Conservation (phyloP, 2,329 filamentous ascomycete species). For the Talaromyces sp. region DNA sequence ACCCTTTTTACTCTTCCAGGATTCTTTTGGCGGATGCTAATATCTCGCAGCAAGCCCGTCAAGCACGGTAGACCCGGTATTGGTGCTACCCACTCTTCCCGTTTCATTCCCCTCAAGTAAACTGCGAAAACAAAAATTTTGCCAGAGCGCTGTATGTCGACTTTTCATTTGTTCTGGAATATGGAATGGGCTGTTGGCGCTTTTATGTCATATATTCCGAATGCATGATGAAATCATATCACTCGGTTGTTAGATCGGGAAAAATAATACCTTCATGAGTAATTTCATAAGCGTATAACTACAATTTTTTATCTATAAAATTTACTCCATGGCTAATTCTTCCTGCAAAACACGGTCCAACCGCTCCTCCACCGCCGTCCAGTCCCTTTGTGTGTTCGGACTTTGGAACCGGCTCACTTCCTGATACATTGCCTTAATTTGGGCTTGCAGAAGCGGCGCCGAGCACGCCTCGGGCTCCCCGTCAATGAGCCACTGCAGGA, state of each 20-base stretch:
- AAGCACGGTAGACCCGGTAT: slow-evolving; percentile 99
- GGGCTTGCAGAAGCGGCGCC: slow-evolving; percentile 24
- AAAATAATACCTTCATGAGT: slow-evolving; percentile 23
- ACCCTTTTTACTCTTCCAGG: neutral
- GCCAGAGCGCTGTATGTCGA: slow-evolving; percentile 6
- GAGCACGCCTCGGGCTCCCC: slow-evolving; percentile 20
- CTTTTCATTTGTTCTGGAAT: slow-evolving; percentile 12
- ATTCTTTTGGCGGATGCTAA: slow-evolving; percentile 40
- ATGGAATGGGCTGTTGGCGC: slow-evolving; percentile 6
- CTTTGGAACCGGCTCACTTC: neutral
- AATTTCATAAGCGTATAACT: neutral
- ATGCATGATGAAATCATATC: neutral
- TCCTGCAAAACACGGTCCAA: neutral
- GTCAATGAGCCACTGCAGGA: slow-evolving; percentile 23
- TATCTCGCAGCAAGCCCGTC: slow-evolving; percentile 79
- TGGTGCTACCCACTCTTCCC: slow-evolving; percentile 99
- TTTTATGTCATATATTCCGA: slow-evolving; percentile 11
- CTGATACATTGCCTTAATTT: slow-evolving; percentile 12
- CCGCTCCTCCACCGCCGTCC: slow-evolving; percentile 3
- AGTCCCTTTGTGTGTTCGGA: neutral
- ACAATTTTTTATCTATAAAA: too few relatives aligned
- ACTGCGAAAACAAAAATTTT: slow-evolving; percentile 19
- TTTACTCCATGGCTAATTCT: neutral
- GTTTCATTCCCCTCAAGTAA: slow-evolving; percentile 99
- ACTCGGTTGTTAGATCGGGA: slow-evolving; percentile 17